Conservation (phyloP, 805 yeast genomes). For the Saturnispora hagleri region DNA sequence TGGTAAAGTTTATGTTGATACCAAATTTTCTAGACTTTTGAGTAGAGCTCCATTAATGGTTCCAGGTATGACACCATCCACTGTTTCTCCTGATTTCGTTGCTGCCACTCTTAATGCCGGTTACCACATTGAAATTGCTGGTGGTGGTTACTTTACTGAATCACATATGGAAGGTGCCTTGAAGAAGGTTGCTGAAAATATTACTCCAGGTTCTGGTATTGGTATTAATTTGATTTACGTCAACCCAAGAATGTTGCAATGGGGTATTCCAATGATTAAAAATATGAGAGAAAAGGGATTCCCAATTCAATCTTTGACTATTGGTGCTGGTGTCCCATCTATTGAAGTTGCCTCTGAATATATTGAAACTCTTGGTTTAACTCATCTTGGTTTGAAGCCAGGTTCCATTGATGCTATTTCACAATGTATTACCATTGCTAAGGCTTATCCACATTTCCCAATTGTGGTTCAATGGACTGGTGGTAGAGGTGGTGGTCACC, state of each 20-base stretch:
- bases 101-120: constrained; percentile 94
- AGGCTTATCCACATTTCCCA: constrained; percentile 93
- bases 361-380: constrained; percentile 82
- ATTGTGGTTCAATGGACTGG: constrained; percentile 99
- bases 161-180: constrained; percentile 64
- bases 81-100: constrained; percentile 89
- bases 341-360: constrained; percentile 95
- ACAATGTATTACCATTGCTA: constrained; percentile 83
- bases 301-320: constrained; percentile 92
- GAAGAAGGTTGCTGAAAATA: constrained; percentile 55
- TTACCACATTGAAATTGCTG: constrained; percentile 94
- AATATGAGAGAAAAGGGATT: constrained; percentile 83
- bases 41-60: constrained; percentile 96
- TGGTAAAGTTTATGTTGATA: constrained; percentile 79
- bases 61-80: constrained; percentile 99
- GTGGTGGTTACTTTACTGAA: constrained; percentile 94
- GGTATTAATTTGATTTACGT: constrained; percentile 91
- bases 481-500: constrained; percentile 99
- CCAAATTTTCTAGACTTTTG: constrained; percentile 83
- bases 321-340: constrained; percentile 99
- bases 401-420: constrained; percentile 92
- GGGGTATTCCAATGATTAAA: constrained; percentile 96
- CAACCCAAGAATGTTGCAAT: constrained; percentile 93
- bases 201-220: constrained; percentile 82
- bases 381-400: constrained; percentile 94